These are phyloP conservation scores for Microbotryomycetes sp. DNA, from an alignment of 1,284 basidiomycete genomes.

Conservation along the genomic window DNA sequence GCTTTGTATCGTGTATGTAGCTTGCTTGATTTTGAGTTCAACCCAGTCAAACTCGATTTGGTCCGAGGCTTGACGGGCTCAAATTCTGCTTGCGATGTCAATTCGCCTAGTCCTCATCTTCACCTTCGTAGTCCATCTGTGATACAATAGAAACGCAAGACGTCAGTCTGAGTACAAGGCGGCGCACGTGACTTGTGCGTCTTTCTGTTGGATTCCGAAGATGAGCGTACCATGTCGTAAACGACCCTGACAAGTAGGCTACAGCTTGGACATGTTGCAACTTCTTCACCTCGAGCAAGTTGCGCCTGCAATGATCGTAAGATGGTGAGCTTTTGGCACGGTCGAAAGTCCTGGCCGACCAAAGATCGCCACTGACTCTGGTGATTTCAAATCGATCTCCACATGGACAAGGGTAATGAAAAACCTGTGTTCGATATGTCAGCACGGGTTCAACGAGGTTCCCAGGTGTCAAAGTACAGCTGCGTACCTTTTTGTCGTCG, in stretches of 20 bases:
- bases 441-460: neutral
- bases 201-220: neutral
- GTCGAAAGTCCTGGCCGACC: neutral
- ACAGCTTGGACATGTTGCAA: constrained; percentile 96
- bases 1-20: too few species aligned
- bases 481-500: constrained; percentile 51
- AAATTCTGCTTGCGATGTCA: too few species aligned
- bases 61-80: too few species aligned
- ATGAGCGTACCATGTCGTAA: constrained; percentile 77
- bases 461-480: too few species aligned
- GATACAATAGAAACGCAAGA: neutral
- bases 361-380: constrained; percentile 32
- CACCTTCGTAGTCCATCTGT: constrained; percentile 50
- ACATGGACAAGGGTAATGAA: constrained; percentile 96
- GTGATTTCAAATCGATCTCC: constrained; percentile 98
- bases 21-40: too few species aligned
- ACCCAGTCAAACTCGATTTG: too few species aligned
- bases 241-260: constrained; percentile 88
- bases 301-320: constrained; percentile 46
- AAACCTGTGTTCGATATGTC: constrained; percentile 51
- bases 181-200: neutral
- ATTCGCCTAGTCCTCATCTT: constrained; percentile 46
- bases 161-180: neutral
- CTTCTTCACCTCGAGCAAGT: constrained; percentile 83
- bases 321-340: neutral